A percentile compares a stretch with the other conserved stretches of the same genome.
phyloP scores from a whole-genome alignment of 306 rosid species.

The Trifolium dubium region DNA sequence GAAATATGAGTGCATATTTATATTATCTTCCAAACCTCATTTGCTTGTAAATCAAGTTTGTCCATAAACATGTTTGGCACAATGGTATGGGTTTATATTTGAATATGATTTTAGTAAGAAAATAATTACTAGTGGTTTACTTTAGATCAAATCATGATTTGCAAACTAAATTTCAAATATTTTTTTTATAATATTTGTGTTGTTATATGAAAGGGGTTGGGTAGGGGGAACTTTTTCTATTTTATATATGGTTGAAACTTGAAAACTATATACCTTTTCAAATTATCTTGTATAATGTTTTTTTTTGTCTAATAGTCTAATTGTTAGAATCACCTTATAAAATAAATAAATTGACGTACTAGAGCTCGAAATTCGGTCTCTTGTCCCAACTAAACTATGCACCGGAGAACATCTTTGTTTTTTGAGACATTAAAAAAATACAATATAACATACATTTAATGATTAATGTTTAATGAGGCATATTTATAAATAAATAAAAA shows the following conservation, averaged over 20 bases:
- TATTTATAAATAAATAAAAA: neutral
- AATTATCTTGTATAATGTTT: neutral
- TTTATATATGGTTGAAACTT: neutral
- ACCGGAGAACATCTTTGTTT: no score
- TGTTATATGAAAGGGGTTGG: neutral
- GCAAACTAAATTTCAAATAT: neutral
- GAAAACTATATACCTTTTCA: neutral
- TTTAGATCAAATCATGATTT: neutral
- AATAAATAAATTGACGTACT: no score
- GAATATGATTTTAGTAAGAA: neutral
- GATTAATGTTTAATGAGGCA: neutral
- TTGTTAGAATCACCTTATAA: no score
- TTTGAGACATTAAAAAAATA: neutral
- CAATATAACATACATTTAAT: neutral
- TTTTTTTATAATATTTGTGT: neutral
- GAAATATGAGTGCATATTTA: neutral
- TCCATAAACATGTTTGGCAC: conserved; percentile 1
- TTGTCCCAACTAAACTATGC: no score
- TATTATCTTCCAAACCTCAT: neutral
- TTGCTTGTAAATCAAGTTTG: conserved; percentile 2
- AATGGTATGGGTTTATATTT: neutral
- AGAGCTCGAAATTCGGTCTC: no score
- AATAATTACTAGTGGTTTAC: neutral
- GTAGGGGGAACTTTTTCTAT: neutral
- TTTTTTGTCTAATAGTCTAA: no score